phyloP scores from a whole-genome alignment of 768 basidiomycete species.

The Boletus sensibilis region DNA sequence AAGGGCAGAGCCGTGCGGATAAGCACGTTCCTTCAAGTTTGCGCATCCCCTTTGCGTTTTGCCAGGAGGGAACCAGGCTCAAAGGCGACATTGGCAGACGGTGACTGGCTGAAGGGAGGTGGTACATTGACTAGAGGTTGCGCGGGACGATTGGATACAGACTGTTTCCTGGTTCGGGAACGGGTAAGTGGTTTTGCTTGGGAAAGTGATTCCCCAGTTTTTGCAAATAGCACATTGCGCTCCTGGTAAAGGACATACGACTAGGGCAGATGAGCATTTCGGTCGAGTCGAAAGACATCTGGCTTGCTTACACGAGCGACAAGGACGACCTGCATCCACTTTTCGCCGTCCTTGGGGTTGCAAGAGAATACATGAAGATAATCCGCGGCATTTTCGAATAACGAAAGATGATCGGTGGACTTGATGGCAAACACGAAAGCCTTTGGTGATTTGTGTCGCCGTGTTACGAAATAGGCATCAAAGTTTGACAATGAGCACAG shows the following conservation, averaged over 20 bases:
- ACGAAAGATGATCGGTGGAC: constrained; percentile 79
- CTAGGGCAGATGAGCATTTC: constrained; percentile 37
- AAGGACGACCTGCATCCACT: constrained; percentile 79
- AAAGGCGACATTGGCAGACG: constrained; percentile 48
- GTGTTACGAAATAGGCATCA: constrained; percentile 80
- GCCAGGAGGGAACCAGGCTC: constrained; percentile 75
- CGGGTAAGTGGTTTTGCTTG: constrained; percentile 37
- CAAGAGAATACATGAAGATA: constrained; percentile 87
- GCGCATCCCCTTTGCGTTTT: constrained; percentile 42
- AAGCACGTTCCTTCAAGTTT: constrained; percentile 1
- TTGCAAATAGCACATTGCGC: constrained; percentile 54
- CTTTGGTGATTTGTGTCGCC: constrained; percentile 79
- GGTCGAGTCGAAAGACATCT: neutral
- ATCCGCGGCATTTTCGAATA: constrained; percentile 86
- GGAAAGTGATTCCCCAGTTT: constrained; percentile 20
- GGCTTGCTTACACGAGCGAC: constrained; percentile 67
- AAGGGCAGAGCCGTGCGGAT: neutral
- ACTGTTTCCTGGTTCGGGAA: constrained; percentile 37
- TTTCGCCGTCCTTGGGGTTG: constrained; percentile 65
- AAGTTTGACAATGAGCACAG: constrained; percentile 88
- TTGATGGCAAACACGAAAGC: constrained; percentile 84
- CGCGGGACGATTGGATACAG: constrained; percentile 36
- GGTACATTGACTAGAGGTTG: constrained; percentile 51
- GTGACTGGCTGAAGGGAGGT: constrained; percentile 36
- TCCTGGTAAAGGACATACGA: constrained; percentile 85